phyloP scores from a whole-genome alignment of 2,329 filamentous ascomycete genomes.

The Cladobotryum mycophilum region DNA sequence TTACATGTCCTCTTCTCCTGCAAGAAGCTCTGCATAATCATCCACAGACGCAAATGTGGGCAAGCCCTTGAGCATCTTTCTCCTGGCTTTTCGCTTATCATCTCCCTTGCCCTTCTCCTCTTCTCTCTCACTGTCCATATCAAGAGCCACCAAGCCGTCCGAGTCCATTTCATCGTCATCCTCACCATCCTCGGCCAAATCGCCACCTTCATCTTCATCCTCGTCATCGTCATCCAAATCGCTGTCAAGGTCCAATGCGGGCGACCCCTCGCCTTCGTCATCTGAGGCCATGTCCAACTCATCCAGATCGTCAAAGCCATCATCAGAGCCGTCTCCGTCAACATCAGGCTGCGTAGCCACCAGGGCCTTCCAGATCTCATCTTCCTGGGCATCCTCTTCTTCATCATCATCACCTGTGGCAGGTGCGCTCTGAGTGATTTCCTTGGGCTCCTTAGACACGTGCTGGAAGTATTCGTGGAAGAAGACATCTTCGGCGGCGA shows the following conservation, averaged over 20 bases:
- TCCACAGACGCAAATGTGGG: slow-evolving; percentile 91
- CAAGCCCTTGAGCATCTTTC: slow-evolving; percentile 79
- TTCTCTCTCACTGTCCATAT: slow-evolving; percentile 50
- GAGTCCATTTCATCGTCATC: slow-evolving; percentile 20
- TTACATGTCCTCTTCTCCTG: slow-evolving; percentile 52
- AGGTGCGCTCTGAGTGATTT: slow-evolving; percentile 42
- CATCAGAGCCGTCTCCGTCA: slow-evolving; percentile 44
- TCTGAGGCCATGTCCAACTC: slow-evolving; percentile 45
- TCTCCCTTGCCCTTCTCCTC: slow-evolving; percentile 40
- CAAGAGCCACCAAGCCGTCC: slow-evolving; percentile 32
- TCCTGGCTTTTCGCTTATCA: slow-evolving; percentile 47
- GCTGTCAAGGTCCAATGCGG: slow-evolving; percentile 32
- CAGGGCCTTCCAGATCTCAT: slow-evolving; percentile 88
- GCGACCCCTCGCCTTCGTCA: slow-evolving; percentile 37
- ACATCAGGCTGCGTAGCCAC: slow-evolving; percentile 70
- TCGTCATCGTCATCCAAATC: slow-evolving; percentile 40
- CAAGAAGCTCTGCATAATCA: slow-evolving; percentile 84
- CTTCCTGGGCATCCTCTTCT: slow-evolving; percentile 58
- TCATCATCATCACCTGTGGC: slow-evolving; percentile 43
- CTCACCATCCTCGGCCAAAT: slow-evolving; percentile 1
- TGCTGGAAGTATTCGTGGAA: slow-evolving; percentile 95
- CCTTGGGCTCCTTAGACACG: slow-evolving; percentile 56
- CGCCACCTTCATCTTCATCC: slow-evolving; percentile 2
- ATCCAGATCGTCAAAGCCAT: slow-evolving; percentile 43
- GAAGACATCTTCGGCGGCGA: slow-evolving; percentile 89